phyloP scores from a whole-genome alignment of 192 early-diverging fungal genomes.

The Coemansia sp. region DNA sequence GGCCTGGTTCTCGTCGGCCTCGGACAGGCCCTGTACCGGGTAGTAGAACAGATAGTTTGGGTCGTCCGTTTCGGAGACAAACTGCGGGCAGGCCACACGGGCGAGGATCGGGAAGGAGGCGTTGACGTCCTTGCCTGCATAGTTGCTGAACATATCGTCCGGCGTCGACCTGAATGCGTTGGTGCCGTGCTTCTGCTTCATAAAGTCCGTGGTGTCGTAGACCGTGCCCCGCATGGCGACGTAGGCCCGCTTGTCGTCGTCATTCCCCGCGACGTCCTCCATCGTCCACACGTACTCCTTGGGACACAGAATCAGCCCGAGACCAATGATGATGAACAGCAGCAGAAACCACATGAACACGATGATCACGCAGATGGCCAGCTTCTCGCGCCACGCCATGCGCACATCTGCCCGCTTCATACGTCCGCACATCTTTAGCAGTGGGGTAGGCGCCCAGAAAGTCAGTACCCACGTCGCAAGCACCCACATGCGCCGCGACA shows the following conservation, averaged over 20 bases:
- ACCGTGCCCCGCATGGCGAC: slow-evolving; percentile 62
- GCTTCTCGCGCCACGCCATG: slow-evolving; percentile 95
- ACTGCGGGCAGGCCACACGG: slow-evolving; percentile 49
- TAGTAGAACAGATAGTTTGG: slow-evolving; percentile 19
- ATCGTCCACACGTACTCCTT: slow-evolving; percentile 52
- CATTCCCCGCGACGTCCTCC: slow-evolving; percentile 51
- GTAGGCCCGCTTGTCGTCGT: slow-evolving; percentile 52
- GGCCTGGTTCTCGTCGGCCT: slow-evolving; percentile 12
- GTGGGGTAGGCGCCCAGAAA: slow-evolving; percentile 28
- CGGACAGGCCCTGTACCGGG: slow-evolving; percentile 4
- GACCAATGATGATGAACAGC: slow-evolving; percentile 82
- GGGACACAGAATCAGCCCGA: slow-evolving; percentile 80
- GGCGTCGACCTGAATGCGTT: slow-evolving; percentile 12
- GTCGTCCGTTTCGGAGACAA: slow-evolving; percentile 27
- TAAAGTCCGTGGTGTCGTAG: slow-evolving; percentile 64
- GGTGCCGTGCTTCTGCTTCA: slow-evolving; percentile 53
- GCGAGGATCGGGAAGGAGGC: slow-evolving; percentile 58
- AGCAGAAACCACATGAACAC: slow-evolving; percentile 67
- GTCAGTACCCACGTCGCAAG: slow-evolving; percentile 27
- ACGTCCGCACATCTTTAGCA: slow-evolving; percentile 16
- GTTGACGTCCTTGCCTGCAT: slow-evolving; percentile 49
- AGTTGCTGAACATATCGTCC: slow-evolving; percentile 29
- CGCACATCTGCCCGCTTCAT: slow-evolving; percentile 88
- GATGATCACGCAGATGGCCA: slow-evolving; percentile 78
- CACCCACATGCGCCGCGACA: slow-evolving; percentile 26